Evolutionary conservation across 75 land plant species (phyloP).

Genomic region (Sequoia sempervirens): DNA sequence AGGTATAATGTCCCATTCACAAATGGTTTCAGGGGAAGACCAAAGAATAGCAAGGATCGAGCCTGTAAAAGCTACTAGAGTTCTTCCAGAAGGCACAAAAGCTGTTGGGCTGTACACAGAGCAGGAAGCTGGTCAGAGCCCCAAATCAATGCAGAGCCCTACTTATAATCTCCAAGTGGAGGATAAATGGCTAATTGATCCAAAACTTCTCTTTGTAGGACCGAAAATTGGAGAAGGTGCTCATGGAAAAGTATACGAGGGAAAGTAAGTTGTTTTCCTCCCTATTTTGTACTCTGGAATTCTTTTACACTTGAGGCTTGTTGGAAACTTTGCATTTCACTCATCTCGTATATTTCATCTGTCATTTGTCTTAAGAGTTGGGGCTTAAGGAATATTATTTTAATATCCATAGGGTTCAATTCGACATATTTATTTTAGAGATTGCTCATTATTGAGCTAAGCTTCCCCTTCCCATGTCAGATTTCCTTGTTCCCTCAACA

Average conservation of each 20-base stretch:
- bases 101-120: background rate
- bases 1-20: background rate
- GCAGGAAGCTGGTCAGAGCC: conserved; percentile 6
- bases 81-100: conserved; percentile 10
- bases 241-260: conserved; percentile 65
- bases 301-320: too few relatives aligned
- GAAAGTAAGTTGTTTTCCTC: conserved; percentile 38
- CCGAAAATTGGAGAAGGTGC: conserved; percentile 68
- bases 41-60: background rate
- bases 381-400: background rate
- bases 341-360: background rate
- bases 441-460: background rate
- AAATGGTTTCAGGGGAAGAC: conserved; percentile 8
- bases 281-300: too few relatives aligned
- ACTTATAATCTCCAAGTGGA: conserved; percentile 27
- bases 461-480: background rate
- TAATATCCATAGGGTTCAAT: background rate
- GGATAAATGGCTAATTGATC: conserved; percentile 41
- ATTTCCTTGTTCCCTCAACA: background rate
- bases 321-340: background rate
- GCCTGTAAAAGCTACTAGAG: conserved; percentile 7
- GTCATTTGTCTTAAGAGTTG: background rate
- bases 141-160: conserved; percentile 6
- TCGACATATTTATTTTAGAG: background rate
- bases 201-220: conserved; percentile 42